Evolutionary conservation across 2,329 filamentous ascomycete species (phyloP).

Genomic region (Scopulariopsis brevicaulis): DNA sequence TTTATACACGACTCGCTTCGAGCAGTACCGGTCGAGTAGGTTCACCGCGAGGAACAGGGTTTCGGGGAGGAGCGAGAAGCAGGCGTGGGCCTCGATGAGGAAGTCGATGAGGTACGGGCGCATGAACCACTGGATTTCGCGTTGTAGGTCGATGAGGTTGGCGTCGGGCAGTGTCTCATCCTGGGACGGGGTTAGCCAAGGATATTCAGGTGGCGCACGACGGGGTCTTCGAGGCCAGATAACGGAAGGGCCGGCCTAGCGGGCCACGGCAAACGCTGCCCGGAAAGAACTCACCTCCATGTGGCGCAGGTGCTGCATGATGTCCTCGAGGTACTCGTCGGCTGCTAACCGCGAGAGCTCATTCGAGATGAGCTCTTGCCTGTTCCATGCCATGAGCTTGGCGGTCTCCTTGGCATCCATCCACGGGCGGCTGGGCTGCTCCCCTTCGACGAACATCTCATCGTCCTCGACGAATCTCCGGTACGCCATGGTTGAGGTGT

Average conservation of each 20-base stretch:
- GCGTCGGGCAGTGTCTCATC: slow-evolving; percentile 88
- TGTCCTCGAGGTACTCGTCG: slow-evolving; percentile 89
- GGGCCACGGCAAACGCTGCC: neutral
- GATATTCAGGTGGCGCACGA: neutral
- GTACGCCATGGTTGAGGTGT: slow-evolving; percentile 33
- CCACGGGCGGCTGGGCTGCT: slow-evolving; percentile 37
- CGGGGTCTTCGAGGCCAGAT: neutral
- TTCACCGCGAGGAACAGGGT: slow-evolving; percentile 96
- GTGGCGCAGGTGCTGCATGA: slow-evolving; percentile 84
- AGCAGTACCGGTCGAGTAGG: slow-evolving; percentile 94
- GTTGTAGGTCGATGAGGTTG: slow-evolving; percentile 96
- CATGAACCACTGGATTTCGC: slow-evolving; percentile 99
- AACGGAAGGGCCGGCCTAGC: too few species aligned
- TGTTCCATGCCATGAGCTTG: slow-evolving; percentile 67
- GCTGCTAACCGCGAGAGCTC: slow-evolving; percentile 77
- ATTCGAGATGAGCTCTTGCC: slow-evolving; percentile 78
- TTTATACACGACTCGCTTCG: slow-evolving; percentile 95
- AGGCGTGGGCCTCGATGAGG: slow-evolving; percentile 90
- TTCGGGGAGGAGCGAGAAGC: slow-evolving; percentile 86
- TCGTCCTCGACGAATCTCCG: slow-evolving; percentile 22
- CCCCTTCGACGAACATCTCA: slow-evolving; percentile 43
- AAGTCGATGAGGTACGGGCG: slow-evolving; percentile 96
- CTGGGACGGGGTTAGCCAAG: slow-evolving; percentile 17
- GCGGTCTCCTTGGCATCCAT: slow-evolving; percentile 65
- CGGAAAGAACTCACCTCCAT: slow-evolving; percentile 61